Evolutionary conservation across 148 eudicot species (phyloP).

Genomic region (Oxyria digyna): DNA sequence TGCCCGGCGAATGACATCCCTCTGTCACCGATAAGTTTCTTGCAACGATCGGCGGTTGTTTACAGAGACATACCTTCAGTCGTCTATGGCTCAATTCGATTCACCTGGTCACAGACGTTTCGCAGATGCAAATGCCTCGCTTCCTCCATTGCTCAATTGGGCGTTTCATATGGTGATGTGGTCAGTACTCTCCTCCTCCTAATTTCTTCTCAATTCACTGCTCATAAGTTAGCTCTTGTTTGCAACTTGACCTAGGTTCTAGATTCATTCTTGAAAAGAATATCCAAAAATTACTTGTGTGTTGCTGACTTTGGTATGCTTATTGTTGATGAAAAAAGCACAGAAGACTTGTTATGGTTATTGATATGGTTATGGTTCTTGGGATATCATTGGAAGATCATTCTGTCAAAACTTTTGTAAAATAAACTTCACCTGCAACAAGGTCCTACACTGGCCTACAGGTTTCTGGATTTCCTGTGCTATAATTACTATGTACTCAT

Average conservation of each 20-base stretch:
- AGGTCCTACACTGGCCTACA: too few species aligned
- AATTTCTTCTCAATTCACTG: background rate
- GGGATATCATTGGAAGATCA: too few species aligned
- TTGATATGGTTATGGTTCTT: too few species aligned
- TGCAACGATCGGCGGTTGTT: constrained; percentile 27
- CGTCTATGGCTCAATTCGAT: constrained; percentile 19
- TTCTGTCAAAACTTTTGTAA: too few species aligned
- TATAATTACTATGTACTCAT: too few species aligned
- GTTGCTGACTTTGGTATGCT: background rate
- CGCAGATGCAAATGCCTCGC: constrained; percentile 32
- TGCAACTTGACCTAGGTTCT: background rate
- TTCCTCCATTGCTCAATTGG: constrained; percentile 22
- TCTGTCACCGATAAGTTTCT: constrained; percentile 33
- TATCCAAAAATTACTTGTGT: background rate
- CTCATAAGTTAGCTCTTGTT: background rate
- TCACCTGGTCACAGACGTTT: constrained; percentile 31
- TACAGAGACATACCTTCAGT: constrained; percentile 25
- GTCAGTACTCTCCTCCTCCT: constrained; percentile 11
- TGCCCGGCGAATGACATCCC: constrained; percentile 34
- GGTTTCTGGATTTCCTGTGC: too few species aligned
- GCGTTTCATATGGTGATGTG: constrained; percentile 28
- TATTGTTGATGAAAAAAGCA: background rate
- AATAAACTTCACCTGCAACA: too few species aligned
- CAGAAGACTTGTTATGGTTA: background rate
- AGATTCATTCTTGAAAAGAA: background rate